Conservation (phyloP, 2,329 filamentous ascomycete genomes). For the Fusarium temperatum region DNA sequence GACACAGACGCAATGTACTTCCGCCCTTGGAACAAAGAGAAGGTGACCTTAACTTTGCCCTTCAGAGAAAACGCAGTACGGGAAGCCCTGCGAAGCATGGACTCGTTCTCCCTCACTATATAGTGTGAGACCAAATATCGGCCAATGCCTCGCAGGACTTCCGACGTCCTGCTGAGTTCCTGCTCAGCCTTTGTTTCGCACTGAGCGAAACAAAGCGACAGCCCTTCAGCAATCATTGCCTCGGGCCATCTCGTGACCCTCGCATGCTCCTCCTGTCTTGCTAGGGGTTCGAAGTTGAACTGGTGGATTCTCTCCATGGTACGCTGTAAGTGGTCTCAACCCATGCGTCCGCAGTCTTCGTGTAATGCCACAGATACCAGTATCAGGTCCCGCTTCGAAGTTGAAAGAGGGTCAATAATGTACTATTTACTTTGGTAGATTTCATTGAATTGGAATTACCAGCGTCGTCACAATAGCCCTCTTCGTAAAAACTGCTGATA, state of each 20-base stretch:
- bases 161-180: background rate
- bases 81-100: background rate
- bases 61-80: background rate
- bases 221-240: background rate
- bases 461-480: background rate
- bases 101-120: background rate
- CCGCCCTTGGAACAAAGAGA: background rate
- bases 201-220: background rate
- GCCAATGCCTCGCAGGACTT: background rate
- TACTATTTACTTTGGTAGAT: background rate
- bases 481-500: background rate
- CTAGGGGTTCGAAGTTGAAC: too few relatives aligned
- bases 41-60: too few relatives aligned
- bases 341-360: too few relatives aligned
- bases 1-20: background rate
- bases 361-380: background rate
- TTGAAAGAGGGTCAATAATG: background rate
- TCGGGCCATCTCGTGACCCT: background rate
- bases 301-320: too few relatives aligned
- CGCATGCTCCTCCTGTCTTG: background rate
- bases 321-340: too few relatives aligned
- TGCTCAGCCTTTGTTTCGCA: background rate
- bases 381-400: background rate
- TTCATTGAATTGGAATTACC: background rate
- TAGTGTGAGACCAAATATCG: background rate